phyloP scores from a whole-genome alignment of 768 basidiomycete species.

The Agaricus blazei region DNA sequence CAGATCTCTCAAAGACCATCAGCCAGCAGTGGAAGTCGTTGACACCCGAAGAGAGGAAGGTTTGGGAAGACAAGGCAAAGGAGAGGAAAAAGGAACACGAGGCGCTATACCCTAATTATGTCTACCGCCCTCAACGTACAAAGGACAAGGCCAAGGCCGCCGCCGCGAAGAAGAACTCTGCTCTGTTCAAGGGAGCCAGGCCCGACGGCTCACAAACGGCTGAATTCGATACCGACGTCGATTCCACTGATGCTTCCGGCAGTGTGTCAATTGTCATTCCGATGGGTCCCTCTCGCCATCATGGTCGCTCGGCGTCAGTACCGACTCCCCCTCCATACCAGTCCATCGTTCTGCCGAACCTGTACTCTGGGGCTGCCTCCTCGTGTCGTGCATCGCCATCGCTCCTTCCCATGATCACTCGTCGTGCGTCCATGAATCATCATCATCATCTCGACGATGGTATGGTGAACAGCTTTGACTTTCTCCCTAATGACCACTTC shows the following conservation, averaged over 20 bases:
- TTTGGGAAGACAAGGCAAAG: constrained; percentile 76
- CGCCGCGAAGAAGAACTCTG: no score
- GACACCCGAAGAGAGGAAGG: constrained; percentile 55
- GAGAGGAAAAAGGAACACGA: constrained; percentile 80
- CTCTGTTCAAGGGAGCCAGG: constrained; percentile 8
- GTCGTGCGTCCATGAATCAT: constrained; percentile 41
- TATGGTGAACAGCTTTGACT: constrained; percentile 48
- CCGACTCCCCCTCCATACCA: constrained; percentile 68
- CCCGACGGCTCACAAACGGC: constrained; percentile 23
- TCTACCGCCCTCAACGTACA: constrained; percentile 68
- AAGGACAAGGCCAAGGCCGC: constrained; percentile 41
- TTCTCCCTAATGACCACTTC: constrained; percentile 40
- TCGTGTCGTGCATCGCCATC: constrained; percentile 65
- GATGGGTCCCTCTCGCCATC: constrained; percentile 18
- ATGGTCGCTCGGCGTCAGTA: constrained; percentile 42
- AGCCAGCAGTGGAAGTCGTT: constrained; percentile 77
- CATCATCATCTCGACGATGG: constrained; percentile 41
- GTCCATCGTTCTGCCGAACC: constrained; percentile 63
- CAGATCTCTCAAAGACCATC: constrained; percentile 79
- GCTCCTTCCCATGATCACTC: constrained; percentile 52
- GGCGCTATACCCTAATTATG: constrained; percentile 69
- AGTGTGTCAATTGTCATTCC: constrained; percentile 38
- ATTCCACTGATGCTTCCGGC: constrained; percentile 10
- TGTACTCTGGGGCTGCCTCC: constrained; percentile 41
- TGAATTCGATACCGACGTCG: constrained; percentile 29